Percentiles rank a stretch among this genome's conserved stretches.
These are phyloP conservation scores for Pythium rhizo-oryzae DNA, from an alignment of 352 stramenopile genomes.

Conservation along the genomic window DNA sequence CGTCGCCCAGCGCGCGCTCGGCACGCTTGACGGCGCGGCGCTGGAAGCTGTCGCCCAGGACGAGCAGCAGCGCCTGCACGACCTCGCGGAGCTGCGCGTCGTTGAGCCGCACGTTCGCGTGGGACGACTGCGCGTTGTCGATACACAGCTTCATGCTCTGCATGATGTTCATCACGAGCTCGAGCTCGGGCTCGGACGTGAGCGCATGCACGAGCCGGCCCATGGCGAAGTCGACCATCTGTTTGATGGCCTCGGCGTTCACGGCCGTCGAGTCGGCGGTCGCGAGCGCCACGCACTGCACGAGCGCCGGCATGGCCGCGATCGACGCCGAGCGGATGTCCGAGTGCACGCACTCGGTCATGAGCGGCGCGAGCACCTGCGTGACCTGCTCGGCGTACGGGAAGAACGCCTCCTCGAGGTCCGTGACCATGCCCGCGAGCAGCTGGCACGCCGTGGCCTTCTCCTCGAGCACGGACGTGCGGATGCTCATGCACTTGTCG, in stretches of 20 bases:
- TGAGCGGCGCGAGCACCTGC: conserved; percentile 74
- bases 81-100: conserved; percentile 74
- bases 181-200: conserved; percentile 81
- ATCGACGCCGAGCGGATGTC: conserved; percentile 85
- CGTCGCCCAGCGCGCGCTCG: conserved; percentile 31
- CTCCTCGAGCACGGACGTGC: conserved; percentile 80
- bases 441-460: conserved; percentile 85
- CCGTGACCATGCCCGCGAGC: conserved; percentile 70
- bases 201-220: conserved; percentile 76
- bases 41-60: conserved; percentile 84
- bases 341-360: conserved; percentile 85
- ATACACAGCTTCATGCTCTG: conserved; percentile 84
- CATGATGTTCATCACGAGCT: conserved; percentile 86
- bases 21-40: conserved; percentile 62
- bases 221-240: conserved; percentile 86
- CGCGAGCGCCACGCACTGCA: conserved; percentile 63
- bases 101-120: conserved; percentile 59
- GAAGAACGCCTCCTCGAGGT: conserved; percentile 87
- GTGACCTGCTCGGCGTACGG: conserved; percentile 87
- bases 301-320: conserved; percentile 76
- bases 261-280: not conserved
- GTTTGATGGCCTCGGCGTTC: conserved; percentile 61
- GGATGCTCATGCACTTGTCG: conserved; percentile 81
- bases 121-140: conserved; percentile 41
- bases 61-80: conserved; percentile 71